These are phyloP conservation scores for Macroventuria anomochaeta DNA, from an alignment of 2,329 filamentous ascomycete genomes.

Conservation along the genomic window DNA sequence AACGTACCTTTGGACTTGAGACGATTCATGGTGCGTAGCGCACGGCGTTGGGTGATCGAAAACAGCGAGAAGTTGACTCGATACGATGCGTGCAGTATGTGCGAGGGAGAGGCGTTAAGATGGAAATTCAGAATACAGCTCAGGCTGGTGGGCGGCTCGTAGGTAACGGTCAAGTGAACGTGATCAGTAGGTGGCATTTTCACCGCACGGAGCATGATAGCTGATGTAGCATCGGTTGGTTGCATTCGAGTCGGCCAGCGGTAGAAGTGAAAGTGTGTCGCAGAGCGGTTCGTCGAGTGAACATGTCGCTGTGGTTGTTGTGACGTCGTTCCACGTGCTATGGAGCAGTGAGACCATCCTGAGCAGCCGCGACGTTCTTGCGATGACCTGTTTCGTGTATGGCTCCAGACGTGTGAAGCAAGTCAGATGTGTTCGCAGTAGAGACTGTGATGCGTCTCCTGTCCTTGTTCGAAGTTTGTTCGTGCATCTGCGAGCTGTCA, in stretches of 20 bases:
- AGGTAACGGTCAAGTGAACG: slow-evolving; percentile 9
- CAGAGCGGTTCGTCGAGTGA: neutral
- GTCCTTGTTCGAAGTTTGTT: too few species aligned
- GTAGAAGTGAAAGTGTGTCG: neutral
- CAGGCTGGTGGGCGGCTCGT: neutral
- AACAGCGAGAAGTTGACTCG: neutral
- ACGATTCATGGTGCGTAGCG: slow-evolving; percentile 22
- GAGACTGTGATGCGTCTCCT: too few species aligned
- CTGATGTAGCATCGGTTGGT: neutral
- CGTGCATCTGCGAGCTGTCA: neutral
- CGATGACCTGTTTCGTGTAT: too few species aligned
- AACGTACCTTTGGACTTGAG: slow-evolving; percentile 28
- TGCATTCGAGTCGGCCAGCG: neutral
- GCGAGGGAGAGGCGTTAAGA: neutral
- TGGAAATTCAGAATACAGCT: neutral
- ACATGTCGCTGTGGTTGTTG: neutral
- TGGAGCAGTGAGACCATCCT: too few species aligned
- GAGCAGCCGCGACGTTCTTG: too few species aligned
- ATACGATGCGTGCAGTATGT: neutral
- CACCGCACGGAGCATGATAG: neutral
- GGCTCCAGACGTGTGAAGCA: too few species aligned
- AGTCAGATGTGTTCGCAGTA: too few species aligned
- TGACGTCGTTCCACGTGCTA: slow-evolving; percentile 7
- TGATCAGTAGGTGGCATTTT: neutral
- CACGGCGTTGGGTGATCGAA: neutral